Evolutionary conservation across 1,139 yeast genomes (phyloP).

Genomic region (Yamadazyma spencermartinsiae): DNA sequence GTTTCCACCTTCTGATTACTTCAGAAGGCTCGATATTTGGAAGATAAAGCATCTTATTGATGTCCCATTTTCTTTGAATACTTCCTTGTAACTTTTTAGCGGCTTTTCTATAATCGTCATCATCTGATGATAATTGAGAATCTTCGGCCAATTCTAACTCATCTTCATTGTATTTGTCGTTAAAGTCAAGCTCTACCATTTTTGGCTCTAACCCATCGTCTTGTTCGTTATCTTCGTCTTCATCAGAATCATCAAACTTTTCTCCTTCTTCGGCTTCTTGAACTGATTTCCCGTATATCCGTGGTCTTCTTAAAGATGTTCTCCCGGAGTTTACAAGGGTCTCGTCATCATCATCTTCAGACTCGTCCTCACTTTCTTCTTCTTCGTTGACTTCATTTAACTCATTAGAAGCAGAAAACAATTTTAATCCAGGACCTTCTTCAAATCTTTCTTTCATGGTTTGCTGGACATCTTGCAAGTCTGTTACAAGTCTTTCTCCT

Average conservation of each 20-base stretch:
- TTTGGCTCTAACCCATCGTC: slow-evolving; percentile 37
- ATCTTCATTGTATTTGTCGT: slow-evolving; percentile 39
- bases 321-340: slow-evolving; percentile 50
- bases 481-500: slow-evolving; percentile 77
- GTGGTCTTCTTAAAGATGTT: slow-evolving; percentile 57
- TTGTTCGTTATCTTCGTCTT: slow-evolving; percentile 33
- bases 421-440: slow-evolving; percentile 70
- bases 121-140: slow-evolving; percentile 44
- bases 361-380: slow-evolving; percentile 43
- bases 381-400: slow-evolving; percentile 40
- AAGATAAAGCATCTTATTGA: slow-evolving; percentile 77
- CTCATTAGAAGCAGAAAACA: slow-evolving; percentile 62
- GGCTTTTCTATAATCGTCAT: slow-evolving; percentile 40
- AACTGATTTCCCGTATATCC: slow-evolving; percentile 55
- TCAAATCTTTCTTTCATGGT: slow-evolving; percentile 62
- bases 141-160: slow-evolving; percentile 55
- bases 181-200: slow-evolving; percentile 53
- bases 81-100: slow-evolving; percentile 50
- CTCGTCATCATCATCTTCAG: slow-evolving; percentile 34
- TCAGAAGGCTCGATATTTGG: slow-evolving; percentile 74
- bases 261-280: slow-evolving; percentile 49
- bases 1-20: slow-evolving; percentile 74
- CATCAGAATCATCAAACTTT: slow-evolving; percentile 39
- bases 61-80: slow-evolving; percentile 62
- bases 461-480: slow-evolving; percentile 68